These are phyloP conservation scores for Rhizopogon vulgaris DNA, from an alignment of 768 basidiomycete genomes.

Conservation along the genomic window DNA sequence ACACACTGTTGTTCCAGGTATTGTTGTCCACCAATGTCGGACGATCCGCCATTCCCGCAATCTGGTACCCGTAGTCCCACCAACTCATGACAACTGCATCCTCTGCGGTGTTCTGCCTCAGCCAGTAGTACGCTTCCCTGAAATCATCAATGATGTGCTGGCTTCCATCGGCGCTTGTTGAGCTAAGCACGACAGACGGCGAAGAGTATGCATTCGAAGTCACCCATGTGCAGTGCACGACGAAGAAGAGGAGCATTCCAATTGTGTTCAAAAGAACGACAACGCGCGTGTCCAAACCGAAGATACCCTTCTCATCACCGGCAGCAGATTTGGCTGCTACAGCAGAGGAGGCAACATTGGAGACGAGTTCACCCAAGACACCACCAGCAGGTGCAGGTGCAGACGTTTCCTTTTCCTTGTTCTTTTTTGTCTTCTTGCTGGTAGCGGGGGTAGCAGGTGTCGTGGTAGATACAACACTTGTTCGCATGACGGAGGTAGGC, in stretches of 20 bases:
- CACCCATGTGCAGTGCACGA: constrained; percentile 95
- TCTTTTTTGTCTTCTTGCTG: constrained; percentile 46
- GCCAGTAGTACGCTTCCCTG: constrained; percentile 98
- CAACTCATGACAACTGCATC: constrained; percentile 96
- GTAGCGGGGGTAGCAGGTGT: constrained; percentile 17
- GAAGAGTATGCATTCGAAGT: constrained; percentile 95
- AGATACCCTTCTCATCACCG: constrained; percentile 50
- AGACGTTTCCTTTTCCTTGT: constrained; percentile 46
- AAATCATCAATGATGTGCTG: constrained; percentile 98
- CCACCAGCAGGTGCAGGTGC: constrained; percentile 28
- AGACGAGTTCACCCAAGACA: constrained; percentile 35
- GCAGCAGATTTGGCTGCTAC: constrained; percentile 19
- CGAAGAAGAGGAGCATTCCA: constrained; percentile 82
- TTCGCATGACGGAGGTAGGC: constrained; percentile 7
- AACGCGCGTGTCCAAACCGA: constrained; percentile 79
- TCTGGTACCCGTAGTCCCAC: constrained; percentile 99
- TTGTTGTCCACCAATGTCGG: constrained; percentile 98
- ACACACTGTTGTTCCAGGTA: constrained; percentile 98
- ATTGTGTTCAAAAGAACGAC: constrained; percentile 69
- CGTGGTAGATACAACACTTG: constrained; percentile 23
- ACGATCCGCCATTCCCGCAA: constrained; percentile 97
- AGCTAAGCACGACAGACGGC: constrained; percentile 92
- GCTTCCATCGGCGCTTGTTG: constrained; percentile 71
- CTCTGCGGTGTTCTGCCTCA: constrained; percentile 89
- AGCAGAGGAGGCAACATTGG: constrained; percentile 30